Conservation (phyloP, 1,139 yeast species). For the Nadsonia starkeyi-henricii region DNA sequence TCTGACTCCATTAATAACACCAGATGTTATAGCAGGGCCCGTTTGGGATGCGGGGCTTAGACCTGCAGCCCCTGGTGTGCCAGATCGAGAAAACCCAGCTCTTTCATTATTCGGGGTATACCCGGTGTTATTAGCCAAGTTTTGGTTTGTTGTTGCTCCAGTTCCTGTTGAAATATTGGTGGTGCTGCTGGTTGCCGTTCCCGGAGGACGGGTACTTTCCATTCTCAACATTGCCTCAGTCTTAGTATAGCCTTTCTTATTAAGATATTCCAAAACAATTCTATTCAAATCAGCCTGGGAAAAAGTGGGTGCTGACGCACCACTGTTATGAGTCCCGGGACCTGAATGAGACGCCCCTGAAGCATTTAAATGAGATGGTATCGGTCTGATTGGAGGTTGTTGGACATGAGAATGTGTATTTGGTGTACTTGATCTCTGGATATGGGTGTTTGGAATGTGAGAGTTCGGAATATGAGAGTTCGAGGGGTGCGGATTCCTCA, state of each 20-base stretch:
- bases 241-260: constrained; percentile 84
- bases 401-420: not conserved
- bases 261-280: constrained; percentile 81
- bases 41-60: constrained; percentile 12
- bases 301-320: constrained; percentile 15
- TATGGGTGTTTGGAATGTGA: not conserved
- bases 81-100: constrained; percentile 3
- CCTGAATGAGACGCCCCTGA: not conserved
- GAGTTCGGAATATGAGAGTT: not conserved
- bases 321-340: not conserved
- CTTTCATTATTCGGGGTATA: not conserved
- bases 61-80: constrained; percentile 1
- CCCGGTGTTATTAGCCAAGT: not conserved
- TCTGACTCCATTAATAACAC: constrained; percentile 13
- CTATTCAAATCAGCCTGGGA: constrained; percentile 75
- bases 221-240: constrained; percentile 90
- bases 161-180: constrained; percentile 1
- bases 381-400: not conserved
- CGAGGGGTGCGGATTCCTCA: not conserved
- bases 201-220: constrained; percentile 65
- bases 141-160: constrained; percentile 5
- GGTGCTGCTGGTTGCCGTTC: constrained; percentile 26
- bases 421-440: not conserved
- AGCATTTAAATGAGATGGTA: not conserved
- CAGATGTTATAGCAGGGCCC: not conserved